Evolutionary conservation across 2,329 filamentous ascomycete species (phyloP).

Genomic region (Emergomyces africanus): DNA sequence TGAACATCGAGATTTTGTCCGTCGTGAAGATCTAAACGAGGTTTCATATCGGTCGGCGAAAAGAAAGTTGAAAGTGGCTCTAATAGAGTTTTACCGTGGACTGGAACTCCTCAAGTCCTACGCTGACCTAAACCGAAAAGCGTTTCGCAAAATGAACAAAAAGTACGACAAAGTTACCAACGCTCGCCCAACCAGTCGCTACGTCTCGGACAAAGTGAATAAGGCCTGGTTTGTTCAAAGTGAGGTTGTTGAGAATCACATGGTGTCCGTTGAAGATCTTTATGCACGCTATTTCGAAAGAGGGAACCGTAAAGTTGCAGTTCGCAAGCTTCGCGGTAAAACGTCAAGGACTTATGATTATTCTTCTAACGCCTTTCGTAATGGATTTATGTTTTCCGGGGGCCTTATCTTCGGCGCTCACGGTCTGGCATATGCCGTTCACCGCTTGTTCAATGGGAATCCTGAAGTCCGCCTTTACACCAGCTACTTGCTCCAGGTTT

Average conservation of each 20-base stretch:
- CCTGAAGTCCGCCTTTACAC: conserved; percentile 40
- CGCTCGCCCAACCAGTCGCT: conserved; percentile 62
- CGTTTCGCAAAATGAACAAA: conserved; percentile 95
- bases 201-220: conserved; percentile 86
- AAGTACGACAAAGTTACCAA: conserved; percentile 92
- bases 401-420: conserved; percentile 55
- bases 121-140: conserved; percentile 76
- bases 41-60: conserved; percentile 82
- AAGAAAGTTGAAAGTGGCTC: conserved; percentile 75
- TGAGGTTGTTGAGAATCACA: conserved; percentile 66
- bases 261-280: conserved; percentile 73
- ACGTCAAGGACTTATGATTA: conserved; percentile 46
- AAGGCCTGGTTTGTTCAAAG: conserved; percentile 85
- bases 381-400: conserved; percentile 54
- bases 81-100: conserved; percentile 87
- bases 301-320: conserved; percentile 84
- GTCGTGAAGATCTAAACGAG: conserved; percentile 38
- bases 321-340: conserved; percentile 69
- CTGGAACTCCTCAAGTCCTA: conserved; percentile 89
- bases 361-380: conserved; percentile 46
- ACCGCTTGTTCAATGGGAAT: conserved; percentile 37
- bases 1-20: conserved; percentile 37
- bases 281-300: conserved; percentile 92
- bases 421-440: conserved; percentile 48
- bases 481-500: conserved; percentile 55